Percentiles rank a stretch among this genome's conserved stretches.
phyloP scores from a whole-genome alignment of 768 basidiomycete species.

The Tulasnella sp. region DNA sequence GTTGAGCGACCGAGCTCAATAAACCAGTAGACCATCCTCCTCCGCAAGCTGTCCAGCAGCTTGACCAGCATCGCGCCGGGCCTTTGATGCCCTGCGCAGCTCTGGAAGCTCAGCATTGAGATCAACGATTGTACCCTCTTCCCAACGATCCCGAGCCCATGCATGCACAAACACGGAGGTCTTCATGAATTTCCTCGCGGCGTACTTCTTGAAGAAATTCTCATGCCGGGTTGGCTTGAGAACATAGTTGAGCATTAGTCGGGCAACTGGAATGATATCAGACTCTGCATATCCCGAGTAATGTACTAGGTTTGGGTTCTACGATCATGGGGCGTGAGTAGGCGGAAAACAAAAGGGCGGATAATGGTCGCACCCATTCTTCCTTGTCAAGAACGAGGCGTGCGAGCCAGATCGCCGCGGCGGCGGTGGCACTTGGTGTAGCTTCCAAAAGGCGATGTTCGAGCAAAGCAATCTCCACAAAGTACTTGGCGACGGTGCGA shows the following conservation, averaged over 20 bases:
- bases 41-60: constrained; percentile 2
- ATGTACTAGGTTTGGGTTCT: constrained; percentile 79
- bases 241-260: constrained; percentile 80
- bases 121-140: constrained; percentile 45
- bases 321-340: constrained; percentile 7
- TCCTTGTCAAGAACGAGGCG: constrained; percentile 65
- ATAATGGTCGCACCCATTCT: constrained; percentile 60
- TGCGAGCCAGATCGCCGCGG: constrained; percentile 79
- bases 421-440: constrained; percentile 69
- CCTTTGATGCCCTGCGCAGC: constrained; percentile 21
- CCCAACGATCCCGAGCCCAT: constrained; percentile 67
- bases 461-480: constrained; percentile 74
- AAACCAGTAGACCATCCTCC: not conserved
- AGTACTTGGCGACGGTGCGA: constrained; percentile 80
- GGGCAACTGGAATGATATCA: constrained; percentile 67
- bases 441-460: constrained; percentile 68
- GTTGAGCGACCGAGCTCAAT: not conserved
- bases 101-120: constrained; percentile 46
- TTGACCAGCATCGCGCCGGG: constrained; percentile 7
- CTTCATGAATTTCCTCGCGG: constrained; percentile 75
- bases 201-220: constrained; percentile 81
- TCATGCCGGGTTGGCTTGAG: constrained; percentile 61
- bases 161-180: constrained; percentile 71
- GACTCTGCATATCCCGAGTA: constrained; percentile 79
- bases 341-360: not conserved